phyloP scores from a whole-genome alignment of 2,329 filamentous ascomycete species.

The Curvularia lunata region DNA sequence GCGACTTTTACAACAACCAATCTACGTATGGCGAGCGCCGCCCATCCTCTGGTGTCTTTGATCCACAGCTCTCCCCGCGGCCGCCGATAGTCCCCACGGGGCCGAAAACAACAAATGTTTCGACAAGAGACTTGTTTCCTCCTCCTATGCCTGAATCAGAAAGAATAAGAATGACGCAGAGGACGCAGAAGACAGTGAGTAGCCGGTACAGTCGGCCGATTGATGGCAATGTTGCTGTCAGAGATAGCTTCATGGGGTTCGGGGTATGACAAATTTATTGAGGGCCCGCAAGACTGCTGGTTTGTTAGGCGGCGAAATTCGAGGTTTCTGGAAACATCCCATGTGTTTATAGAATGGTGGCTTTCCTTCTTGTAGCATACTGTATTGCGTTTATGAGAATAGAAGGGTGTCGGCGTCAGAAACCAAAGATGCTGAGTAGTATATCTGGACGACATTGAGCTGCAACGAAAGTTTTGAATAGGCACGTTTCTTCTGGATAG shows the following conservation, averaged over 20 bases:
- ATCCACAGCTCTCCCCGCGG: constrained; percentile 7
- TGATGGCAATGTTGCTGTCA: constrained; percentile 11
- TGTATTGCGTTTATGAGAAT: not conserved
- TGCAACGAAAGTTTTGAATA: not conserved
- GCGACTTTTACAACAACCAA: constrained; percentile 1
- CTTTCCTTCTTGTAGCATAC: not conserved
- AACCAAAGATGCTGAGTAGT: not conserved
- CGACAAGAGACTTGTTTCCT: constrained; percentile 20
- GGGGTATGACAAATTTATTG: not conserved
- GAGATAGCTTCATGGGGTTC: constrained; percentile 14
- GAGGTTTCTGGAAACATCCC: not conserved
- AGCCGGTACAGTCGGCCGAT: constrained; percentile 12
- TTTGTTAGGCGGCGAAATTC: not conserved
- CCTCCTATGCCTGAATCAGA: constrained; percentile 14
- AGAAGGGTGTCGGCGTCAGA: not conserved
- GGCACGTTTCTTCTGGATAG: not conserved
- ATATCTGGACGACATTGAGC: not conserved
- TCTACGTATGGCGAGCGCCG: constrained; percentile 8
- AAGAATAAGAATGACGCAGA: not conserved
- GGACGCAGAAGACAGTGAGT: constrained; percentile 3
- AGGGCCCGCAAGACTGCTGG: not conserved
- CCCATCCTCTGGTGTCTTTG: constrained; percentile 21
- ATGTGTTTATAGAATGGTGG: not conserved
- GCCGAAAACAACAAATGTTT: constrained; percentile 21
- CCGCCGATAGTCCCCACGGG: constrained; percentile 5